Evolutionary conservation across 257 asterid species (phyloP).

Genomic region (Solanum gracilifrons): DNA sequence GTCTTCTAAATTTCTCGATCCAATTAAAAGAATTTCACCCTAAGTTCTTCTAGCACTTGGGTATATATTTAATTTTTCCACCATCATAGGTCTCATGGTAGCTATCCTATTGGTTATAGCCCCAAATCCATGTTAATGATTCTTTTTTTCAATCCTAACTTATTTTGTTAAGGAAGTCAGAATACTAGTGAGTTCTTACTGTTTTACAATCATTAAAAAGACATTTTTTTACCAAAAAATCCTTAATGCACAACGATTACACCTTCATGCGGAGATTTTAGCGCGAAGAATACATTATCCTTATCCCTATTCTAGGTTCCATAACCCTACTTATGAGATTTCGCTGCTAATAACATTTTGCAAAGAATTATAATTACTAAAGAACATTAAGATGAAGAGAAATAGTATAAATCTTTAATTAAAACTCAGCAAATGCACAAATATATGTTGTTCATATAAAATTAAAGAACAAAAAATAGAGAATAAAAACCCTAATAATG

Average conservation of each 20-base stretch:
- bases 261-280: no score
- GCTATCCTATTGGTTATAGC: background rate
- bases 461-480: background rate
- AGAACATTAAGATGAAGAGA: background rate
- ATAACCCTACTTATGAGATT: no score
- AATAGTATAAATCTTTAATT: background rate
- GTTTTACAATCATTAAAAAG: no score
- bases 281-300: no score
- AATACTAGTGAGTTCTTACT: background rate
- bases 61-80: no score
- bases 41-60: background rate
- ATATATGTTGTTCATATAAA: background rate
- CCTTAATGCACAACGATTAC: no score
- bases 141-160: background rate
- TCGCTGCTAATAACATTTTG: no score
- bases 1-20: no score
- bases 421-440: background rate
- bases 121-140: background rate
- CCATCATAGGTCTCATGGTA: background rate
- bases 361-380: no score
- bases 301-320: no score
- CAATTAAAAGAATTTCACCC: no score
- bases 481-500: background rate
- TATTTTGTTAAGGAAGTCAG: background rate
- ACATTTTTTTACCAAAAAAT: no score